Evolutionary conservation across 495 filamentous ascomycete species (phyloP).

Genomic region (Xylaria telfairii): DNA sequence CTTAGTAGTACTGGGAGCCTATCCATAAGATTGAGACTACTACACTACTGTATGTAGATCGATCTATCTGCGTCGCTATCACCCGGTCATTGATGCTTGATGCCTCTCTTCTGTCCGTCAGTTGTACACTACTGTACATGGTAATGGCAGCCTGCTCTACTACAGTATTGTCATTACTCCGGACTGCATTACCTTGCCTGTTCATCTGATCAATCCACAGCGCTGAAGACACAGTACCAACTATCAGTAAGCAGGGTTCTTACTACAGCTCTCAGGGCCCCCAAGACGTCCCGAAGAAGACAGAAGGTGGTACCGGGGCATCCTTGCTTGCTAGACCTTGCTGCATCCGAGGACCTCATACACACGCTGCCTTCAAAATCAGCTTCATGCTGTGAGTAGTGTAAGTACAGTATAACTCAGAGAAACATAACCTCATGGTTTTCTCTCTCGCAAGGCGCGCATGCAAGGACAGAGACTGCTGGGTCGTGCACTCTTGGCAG

Average conservation of each 20-base stretch:
- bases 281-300: slow-evolving; percentile 20
- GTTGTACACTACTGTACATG: neutral
- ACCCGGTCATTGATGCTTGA: neutral
- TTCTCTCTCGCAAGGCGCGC: neutral
- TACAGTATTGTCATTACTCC: neutral
- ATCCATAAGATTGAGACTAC: neutral
- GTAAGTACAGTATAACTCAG: neutral
- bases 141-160: neutral
- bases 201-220: neutral
- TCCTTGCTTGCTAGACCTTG: slow-evolving; percentile 24
- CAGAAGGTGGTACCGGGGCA: slow-evolving; percentile 20
- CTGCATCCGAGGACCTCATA: slow-evolving; percentile 23
- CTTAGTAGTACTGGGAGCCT: neutral
- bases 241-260: slow-evolving; percentile 28
- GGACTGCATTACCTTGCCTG: neutral
- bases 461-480: neutral
- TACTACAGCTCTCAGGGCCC: slow-evolving; percentile 22
- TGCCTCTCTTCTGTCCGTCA: neutral
- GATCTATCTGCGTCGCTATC: slow-evolving; percentile 7
- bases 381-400: slow-evolving; percentile 5
- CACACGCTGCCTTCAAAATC: slow-evolving; percentile 14
- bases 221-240: neutral
- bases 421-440: slow-evolving; percentile 1
- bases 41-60: too few relatives aligned
- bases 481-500: neutral